Conservation (phyloP, 83 land plant genomes). For the Picea engelmannii region DNA sequence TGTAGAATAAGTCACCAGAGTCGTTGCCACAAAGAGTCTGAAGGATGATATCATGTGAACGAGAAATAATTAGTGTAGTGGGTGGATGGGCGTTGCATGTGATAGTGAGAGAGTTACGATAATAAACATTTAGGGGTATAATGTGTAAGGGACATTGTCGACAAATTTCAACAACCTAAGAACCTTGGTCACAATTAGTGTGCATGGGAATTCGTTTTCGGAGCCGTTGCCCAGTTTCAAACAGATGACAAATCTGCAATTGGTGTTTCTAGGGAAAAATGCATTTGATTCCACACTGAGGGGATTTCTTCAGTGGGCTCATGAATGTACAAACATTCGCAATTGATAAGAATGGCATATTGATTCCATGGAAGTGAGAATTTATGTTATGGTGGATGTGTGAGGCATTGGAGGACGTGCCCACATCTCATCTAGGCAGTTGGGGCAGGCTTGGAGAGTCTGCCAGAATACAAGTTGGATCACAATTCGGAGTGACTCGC, state of each 20-base stretch:
- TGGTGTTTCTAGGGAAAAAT: slow-evolving; percentile 30
- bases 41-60: slow-evolving; percentile 28
- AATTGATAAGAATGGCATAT: slow-evolving; percentile 28
- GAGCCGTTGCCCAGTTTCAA: too few relatives aligned
- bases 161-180: neutral
- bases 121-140: slow-evolving; percentile 34
- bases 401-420: too few relatives aligned
- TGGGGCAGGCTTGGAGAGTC: slow-evolving; percentile 20
- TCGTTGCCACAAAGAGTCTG: neutral
- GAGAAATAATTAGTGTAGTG: too few relatives aligned
- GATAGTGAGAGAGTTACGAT: slow-evolving; percentile 24
- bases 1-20: too few relatives aligned
- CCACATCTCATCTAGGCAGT: slow-evolving; percentile 25
- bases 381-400: too few relatives aligned
- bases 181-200: neutral
- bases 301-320: slow-evolving; percentile 29
- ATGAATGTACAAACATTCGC: slow-evolving; percentile 13
- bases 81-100: slow-evolving; percentile 17
- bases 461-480: slow-evolving; percentile 40
- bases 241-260: slow-evolving; percentile 23
- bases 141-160: slow-evolving; percentile 21
- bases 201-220: neutral
- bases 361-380: slow-evolving; percentile 29
- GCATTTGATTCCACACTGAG: slow-evolving; percentile 42
- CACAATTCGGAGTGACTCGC: too few relatives aligned